Evolutionary conservation across 768 basidiomycete species (phyloP), one percentile per base, ranked within the genome.

Genomic region (Phylloporus arenicola): DNA sequence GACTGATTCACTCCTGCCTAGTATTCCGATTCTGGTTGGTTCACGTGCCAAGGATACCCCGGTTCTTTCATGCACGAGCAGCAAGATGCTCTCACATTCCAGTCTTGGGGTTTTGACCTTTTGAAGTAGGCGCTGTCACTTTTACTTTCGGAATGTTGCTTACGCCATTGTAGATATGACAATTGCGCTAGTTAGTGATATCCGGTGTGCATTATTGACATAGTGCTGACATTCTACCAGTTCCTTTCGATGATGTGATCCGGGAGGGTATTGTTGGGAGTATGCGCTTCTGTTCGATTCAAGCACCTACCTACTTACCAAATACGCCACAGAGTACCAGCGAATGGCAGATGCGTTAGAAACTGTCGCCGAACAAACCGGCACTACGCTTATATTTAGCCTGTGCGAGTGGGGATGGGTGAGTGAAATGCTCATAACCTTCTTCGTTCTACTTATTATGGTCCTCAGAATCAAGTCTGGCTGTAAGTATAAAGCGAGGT

Each of bases 11-110:
- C 45, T 30, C 44, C 25, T 13, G 7, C 37, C 10, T 25, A 82
- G 82, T 84, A 84, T 52, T 78, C 81, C 51, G 81, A 83, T 62
- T 79, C 83, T 0, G 83, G 83, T 14, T 84, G 82, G 82, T 80
- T 76, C 56, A 84, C 83, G 6, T 84, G 83, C 54, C 70, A 72
- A 24, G 57, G 74, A 13, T 83, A 79, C 57, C 82, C 83, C 2
- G 83, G 82, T 34, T 84, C 82, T 4, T 84, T 70, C 64, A 69
- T 72, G 61, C 77, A 84, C 54, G 83, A 84, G 59, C 76, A 71
- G 20, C 73, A 77, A 71, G 83, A 84, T 64, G 75, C 73, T 30
- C 70, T 77, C 56, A 70, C 75, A 3, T 84, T 84, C 68, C 74
- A 76, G 46, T 59, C 62, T 40, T 85, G 83, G 83, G 81, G 80